A percentile compares a stretch with the other conserved stretches of the same genome.
Evolutionary conservation across 257 asterid genomes (phyloP).

Genomic region (Jasminum sambac): DNA sequence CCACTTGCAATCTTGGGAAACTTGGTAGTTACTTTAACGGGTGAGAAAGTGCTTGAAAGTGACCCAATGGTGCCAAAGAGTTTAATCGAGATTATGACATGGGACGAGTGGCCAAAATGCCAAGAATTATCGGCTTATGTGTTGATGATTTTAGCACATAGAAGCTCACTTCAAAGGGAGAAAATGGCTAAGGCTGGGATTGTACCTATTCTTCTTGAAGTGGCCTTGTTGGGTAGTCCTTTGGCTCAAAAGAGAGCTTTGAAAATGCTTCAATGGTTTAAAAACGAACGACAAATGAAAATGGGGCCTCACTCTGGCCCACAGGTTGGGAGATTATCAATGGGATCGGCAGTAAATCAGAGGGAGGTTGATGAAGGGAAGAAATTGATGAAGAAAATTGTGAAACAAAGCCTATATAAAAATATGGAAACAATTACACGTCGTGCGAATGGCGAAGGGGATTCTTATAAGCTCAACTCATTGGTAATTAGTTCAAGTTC

Average conservation of each 20-base stretch:
- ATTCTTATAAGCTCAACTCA: slow-evolving; percentile 53
- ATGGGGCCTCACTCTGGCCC: slow-evolving; percentile 92
- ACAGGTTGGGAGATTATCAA: slow-evolving; percentile 46
- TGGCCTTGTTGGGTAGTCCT: slow-evolving; percentile 78
- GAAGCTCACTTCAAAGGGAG: slow-evolving; percentile 69
- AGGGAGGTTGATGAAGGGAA: slow-evolving; percentile 54
- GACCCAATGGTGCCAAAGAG: slow-evolving; percentile 54
- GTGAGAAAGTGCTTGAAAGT: slow-evolving; percentile 64
- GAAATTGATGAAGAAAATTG: slow-evolving; percentile 71
- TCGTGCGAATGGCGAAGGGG: slow-evolving; percentile 66
- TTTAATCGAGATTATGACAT: slow-evolving; percentile 68
- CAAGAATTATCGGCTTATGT: slow-evolving; percentile 72
- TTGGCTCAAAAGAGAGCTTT: slow-evolving; percentile 83
- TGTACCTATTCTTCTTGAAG: slow-evolving; percentile 78
- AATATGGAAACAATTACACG: slow-evolving; percentile 78
- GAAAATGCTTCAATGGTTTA: slow-evolving; percentile 85
- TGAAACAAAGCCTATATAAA: slow-evolving; percentile 66
- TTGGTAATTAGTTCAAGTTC: slow-evolving; percentile 75
- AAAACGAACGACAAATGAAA: slow-evolving; percentile 64
- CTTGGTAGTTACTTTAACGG: slow-evolving; percentile 57
- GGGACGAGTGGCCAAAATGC: slow-evolving; percentile 76
- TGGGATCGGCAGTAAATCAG: slow-evolving; percentile 42
- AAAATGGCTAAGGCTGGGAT: slow-evolving; percentile 82
- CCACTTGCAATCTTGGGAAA: slow-evolving; percentile 67
- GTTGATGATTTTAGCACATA: slow-evolving; percentile 83